Conservation (phyloP, 768 basidiomycete genomes). For the Mycena leptocephala region DNA sequence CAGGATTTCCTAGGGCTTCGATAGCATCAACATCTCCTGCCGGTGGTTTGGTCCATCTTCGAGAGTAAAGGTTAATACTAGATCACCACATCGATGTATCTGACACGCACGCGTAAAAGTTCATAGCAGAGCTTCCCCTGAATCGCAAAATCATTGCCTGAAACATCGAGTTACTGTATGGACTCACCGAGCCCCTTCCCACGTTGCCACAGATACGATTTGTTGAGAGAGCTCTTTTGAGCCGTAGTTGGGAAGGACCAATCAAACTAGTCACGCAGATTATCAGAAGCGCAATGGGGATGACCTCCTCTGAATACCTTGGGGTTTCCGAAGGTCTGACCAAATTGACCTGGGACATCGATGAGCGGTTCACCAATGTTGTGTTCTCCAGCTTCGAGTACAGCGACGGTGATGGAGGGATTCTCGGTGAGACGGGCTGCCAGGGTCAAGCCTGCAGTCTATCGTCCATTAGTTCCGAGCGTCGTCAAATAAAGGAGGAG, state of each 20-base stretch:
- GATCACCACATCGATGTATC: slow-evolving; percentile 45
- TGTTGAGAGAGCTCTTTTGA: slow-evolving; percentile 45
- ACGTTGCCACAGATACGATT: slow-evolving; percentile 44
- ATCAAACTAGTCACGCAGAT: slow-evolving; percentile 51
- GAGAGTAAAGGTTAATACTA: slow-evolving; percentile 7
- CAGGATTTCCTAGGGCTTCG: slow-evolving; percentile 66
- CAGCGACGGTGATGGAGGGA: slow-evolving; percentile 52
- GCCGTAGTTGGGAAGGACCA: slow-evolving; percentile 52
- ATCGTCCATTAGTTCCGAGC: not conserved
- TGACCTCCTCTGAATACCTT: slow-evolving; percentile 34
- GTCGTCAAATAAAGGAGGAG: not conserved
- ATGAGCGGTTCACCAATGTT: slow-evolving; percentile 53
- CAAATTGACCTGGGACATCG: slow-evolving; percentile 52
- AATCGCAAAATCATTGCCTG: not conserved
- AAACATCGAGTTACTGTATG: not conserved
- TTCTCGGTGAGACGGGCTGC: slow-evolving; percentile 61
- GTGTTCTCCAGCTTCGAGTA: slow-evolving; percentile 55
- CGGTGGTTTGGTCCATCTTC: slow-evolving; percentile 49
- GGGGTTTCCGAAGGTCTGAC: slow-evolving; percentile 45
- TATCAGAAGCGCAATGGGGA: not conserved
- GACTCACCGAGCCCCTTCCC: slow-evolving; percentile 50
- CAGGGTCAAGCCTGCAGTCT: slow-evolving; percentile 59
- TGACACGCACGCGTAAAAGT: slow-evolving; percentile 49
- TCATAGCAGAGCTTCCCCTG: slow-evolving; percentile 64
- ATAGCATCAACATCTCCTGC: slow-evolving; percentile 50